Evolutionary conservation across 139 green algal genomes (phyloP), one percentile per base, ranked within the genome.

Genomic region (Chlamydomonas schloesseri): DNA sequence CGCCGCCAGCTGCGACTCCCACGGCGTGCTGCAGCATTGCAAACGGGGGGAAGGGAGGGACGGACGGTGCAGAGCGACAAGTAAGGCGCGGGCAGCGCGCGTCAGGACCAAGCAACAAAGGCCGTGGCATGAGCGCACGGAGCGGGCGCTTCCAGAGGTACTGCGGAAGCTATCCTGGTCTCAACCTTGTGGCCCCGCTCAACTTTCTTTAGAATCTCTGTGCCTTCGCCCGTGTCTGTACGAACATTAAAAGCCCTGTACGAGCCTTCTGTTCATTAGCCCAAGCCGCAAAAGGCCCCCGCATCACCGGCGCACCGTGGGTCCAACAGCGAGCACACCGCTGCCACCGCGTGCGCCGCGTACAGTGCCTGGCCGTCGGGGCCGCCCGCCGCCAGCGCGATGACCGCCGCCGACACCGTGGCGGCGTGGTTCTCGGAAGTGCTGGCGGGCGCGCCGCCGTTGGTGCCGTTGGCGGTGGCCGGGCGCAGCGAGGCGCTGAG

Each of bases 271-370:
- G n/a, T n/a, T n/a, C n/a, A n/a, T n/a, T n/a, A n/a, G n/a, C n/a
- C n/a, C n/a, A n/a, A n/a, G n/a, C n/a, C n/a, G n/a, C n/a, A n/a
- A n/a, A n/a, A n/a, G n/a, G n/a, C n/a, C n/a, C n/a, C n/a, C n/a
- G n/a, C n/a, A n/a, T n/a, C n/a, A n/a, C n/a, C n/a, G n/a, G 33
- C 72, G 6, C 75, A 73, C 76, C 76, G 74, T 20, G 78, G 78
- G 64, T 84, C 78, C 33, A 84, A 37, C 78, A 84, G 78, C 42
- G 34, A 29, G n/a, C 78, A 84, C 42, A 84, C 78, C 23, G 50
- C 20, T n/a, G 2, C 29, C 64, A 84, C 78, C 42, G 64, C 64
- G 4, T 29, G 28, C 3, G 64, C 78, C 20, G 64, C 50, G 64
- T 84, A 84, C 64, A 84, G 53, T 46, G n/a, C 64, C 29, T 34